Evolutionary conservation across 805 yeast genomes (phyloP).

Genomic region (Monosporozyma solicola): DNA sequence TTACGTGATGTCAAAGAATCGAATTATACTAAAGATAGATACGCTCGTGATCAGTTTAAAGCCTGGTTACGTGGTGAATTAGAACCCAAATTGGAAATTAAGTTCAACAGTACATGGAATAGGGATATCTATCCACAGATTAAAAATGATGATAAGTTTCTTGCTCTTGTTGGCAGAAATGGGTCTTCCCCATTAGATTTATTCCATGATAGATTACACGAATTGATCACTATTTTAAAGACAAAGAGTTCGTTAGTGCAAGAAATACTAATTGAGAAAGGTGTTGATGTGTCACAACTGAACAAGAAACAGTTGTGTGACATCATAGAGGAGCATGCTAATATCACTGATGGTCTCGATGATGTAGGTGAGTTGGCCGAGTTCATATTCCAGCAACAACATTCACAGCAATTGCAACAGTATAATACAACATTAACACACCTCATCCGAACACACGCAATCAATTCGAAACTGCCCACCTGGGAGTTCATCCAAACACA

Average conservation of each 20-base stretch:
- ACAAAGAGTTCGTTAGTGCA: slow-evolving; percentile 53
- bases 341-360: neutral
- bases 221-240: slow-evolving; percentile 44
- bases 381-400: neutral
- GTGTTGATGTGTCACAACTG: neutral
- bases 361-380: neutral
- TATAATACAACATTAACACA: neutral
- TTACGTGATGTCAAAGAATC: slow-evolving; percentile 24
- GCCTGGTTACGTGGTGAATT: slow-evolving; percentile 28
- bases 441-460: neutral
- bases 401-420: neutral
- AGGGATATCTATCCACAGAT: slow-evolving; percentile 42
- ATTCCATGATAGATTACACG: slow-evolving; percentile 66
- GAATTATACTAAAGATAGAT: slow-evolving; percentile 51
- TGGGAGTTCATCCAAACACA: slow-evolving; percentile 9
- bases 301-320: neutral
- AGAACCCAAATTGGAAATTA: slow-evolving; percentile 18
- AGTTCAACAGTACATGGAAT: slow-evolving; percentile 48
- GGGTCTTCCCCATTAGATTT: slow-evolving; percentile 75
- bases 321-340: neutral
- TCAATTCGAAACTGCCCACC: neutral
- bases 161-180: slow-evolving; percentile 56
- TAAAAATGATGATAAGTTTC: slow-evolving; percentile 48
- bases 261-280: slow-evolving; percentile 31
- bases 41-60: slow-evolving; percentile 55